Evolutionary conservation across 2,329 filamentous ascomycete species (phyloP), one percentile per base, ranked within the genome.

Genomic region (Paraphoma sp.): DNA sequence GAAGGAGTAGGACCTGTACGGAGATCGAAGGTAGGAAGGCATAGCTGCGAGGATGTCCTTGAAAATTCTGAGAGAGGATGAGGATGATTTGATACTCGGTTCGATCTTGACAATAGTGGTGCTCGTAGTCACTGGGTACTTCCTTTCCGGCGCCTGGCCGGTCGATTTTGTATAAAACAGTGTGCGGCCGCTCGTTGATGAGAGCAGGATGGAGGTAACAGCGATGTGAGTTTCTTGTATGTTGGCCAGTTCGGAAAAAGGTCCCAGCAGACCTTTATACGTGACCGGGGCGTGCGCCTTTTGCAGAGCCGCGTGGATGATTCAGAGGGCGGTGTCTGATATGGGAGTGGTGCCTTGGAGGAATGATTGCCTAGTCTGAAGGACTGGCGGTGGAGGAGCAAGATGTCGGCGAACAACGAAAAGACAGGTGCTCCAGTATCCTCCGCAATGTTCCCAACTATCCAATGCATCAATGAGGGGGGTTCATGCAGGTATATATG

Each of bases 1-100:
- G 54, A 68, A 76, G 1, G 74, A 76, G 54, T 72, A 73, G 29
- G 73, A 69, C 62, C 74, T 66, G 17, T 64, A 65, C 28, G 61
- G 52, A 36, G 52, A 58, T 36, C 70, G 62, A 45, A 74, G 59
- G 53, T 71, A 74, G 46, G 73, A 74, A 40, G 74, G 73, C 74
- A 76, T 76, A n/a, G 59, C 61, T 51, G 60, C 57, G 48, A 70
- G 48, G 43, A 68, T 52, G 38, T 67, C 52, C 45, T 65, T 72
- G 60, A 75, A 38, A 69, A 51, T 7, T 49, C 53, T 10, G 68
- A 71, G 44, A 54, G 60, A 41, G 54, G 60, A 43, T 67, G 69
- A 57, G 42, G 70, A 64, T 30, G 63, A 60, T 44, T 60, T 64
- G 49, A 57, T 56, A 55, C 68, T 70, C 38, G 62, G 53, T 53